Percentiles rank a stretch among this genome's conserved stretches.
Evolutionary conservation across 1,284 basidiomycete species (phyloP).

Genomic region (Coniophora puteana): DNA sequence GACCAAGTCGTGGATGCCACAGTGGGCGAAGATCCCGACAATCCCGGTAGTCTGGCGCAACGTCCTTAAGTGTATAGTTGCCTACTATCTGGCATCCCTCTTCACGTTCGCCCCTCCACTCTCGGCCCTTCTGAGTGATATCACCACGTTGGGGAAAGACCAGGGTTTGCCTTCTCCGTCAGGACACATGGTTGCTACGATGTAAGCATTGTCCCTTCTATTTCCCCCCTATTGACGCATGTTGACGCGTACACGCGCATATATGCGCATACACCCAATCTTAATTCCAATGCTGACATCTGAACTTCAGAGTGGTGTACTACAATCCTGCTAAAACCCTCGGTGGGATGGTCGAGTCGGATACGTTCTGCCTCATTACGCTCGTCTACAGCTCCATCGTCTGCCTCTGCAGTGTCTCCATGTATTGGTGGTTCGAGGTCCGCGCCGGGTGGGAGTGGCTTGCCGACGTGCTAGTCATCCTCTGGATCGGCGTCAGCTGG

Average conservation of each 20-base stretch:
- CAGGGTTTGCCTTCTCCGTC: conserved; percentile 56
- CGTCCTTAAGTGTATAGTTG: conserved; percentile 87
- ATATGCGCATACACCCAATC: conserved; percentile 4
- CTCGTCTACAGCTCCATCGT: conserved; percentile 72
- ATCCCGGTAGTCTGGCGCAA: conserved; percentile 60
- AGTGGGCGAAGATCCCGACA: conserved; percentile 28
- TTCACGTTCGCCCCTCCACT: conserved; percentile 87
- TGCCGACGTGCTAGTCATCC: conserved; percentile 63
- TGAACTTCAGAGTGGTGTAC: conserved; percentile 70
- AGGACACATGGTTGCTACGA: conserved; percentile 90
- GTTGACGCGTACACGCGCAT: not conserved
- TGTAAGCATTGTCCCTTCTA: conserved; percentile 41
- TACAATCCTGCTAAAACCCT: conserved; percentile 84
- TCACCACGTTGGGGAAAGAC: conserved; percentile 49
- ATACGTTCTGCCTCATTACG: conserved; percentile 73
- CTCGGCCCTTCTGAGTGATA: conserved; percentile 59
- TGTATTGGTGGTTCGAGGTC: conserved; percentile 76
- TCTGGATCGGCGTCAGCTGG: conserved; percentile 85
- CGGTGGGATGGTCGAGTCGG: conserved; percentile 89
- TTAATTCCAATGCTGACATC: no score
- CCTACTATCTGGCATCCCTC: conserved; percentile 87
- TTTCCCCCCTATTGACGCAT: conserved; percentile 4
- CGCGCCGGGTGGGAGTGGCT: conserved; percentile 66
- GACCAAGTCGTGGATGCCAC: conserved; percentile 6
- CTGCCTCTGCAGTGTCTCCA: conserved; percentile 71